Percentiles rank a stretch among this genome's conserved stretches.
These are phyloP conservation scores for Auriscalpium microsporum DNA, from an alignment of 768 basidiomycete species.

Conservation along the genomic window DNA sequence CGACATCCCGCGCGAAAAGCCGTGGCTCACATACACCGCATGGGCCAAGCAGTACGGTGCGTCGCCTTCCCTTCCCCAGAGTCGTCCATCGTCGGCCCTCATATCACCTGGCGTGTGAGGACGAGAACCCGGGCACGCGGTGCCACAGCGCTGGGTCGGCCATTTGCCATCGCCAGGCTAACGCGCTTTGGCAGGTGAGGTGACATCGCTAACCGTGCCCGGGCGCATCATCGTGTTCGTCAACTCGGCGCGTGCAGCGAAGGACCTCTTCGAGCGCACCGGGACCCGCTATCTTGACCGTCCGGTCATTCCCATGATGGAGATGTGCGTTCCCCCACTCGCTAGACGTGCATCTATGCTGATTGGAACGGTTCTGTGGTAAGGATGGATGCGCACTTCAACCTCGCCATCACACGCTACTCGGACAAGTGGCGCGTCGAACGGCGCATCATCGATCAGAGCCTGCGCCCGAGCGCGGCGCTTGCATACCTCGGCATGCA, in stretches of 20 bases:
- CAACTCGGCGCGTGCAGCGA: conserved; percentile 2
- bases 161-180: too few species aligned
- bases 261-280: conserved; percentile 3
- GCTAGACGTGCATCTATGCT: neutral
- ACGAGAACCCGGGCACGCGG: too few species aligned
- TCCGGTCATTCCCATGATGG: conserved; percentile 1
- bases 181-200: neutral
- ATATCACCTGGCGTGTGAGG: too few species aligned
- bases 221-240: conserved; percentile 5
- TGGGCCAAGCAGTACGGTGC: conserved; percentile 4
- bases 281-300: conserved; percentile 1
- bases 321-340: neutral
- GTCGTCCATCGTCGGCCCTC: neutral
- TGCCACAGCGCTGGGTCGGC: too few species aligned
- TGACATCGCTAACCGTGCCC: conserved; percentile 6
- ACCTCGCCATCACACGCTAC: conserved; percentile 4
- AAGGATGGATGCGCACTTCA: conserved; percentile 7
- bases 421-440: conserved; percentile 1
- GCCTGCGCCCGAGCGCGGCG: neutral
- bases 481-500: conserved; percentile 1
- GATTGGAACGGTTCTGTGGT: neutral
- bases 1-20: neutral
- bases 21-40: conserved; percentile 2
- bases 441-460: conserved; percentile 4
- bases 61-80: neutral